Evolutionary conservation across 768 basidiomycete species (phyloP).

Genomic region (Suillus cothurnatus): DNA sequence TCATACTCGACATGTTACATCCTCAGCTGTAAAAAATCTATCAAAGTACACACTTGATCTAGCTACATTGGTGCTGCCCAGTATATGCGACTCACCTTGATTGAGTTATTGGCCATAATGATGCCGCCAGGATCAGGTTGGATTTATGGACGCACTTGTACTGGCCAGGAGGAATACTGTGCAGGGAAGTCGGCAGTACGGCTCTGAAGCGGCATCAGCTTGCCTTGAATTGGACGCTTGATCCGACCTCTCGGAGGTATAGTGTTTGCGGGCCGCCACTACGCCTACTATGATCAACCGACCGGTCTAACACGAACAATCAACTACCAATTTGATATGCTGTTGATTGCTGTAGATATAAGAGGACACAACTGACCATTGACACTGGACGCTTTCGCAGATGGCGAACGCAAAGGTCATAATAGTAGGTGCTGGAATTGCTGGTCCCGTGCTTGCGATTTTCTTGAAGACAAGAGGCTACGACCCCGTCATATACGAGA

Average conservation of each 20-base stretch:
- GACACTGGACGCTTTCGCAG: background rate
- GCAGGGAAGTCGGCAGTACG: background rate
- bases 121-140: background rate
- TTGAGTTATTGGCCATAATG: background rate
- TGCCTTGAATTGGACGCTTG: background rate
- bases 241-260: background rate
- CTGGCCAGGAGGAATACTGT: background rate
- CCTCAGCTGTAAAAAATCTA: no score
- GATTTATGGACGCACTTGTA: background rate
- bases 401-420: slow-evolving; percentile 33
- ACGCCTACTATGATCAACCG: background rate
- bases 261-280: background rate
- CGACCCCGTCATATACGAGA: slow-evolving; percentile 39
- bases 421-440: slow-evolving; percentile 41
- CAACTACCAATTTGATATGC: background rate
- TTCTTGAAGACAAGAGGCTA: slow-evolving; percentile 41
- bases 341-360: background rate
- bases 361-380: background rate
- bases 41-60: no score
- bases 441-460: slow-evolving; percentile 41
- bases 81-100: background rate
- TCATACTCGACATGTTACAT: background rate
- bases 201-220: background rate
- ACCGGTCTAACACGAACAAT: background rate
- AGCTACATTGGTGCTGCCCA: background rate